Base-by-base conservation (phyloP, 176 grass and related monocot species). In the Aegilops speltoides region DNA sequence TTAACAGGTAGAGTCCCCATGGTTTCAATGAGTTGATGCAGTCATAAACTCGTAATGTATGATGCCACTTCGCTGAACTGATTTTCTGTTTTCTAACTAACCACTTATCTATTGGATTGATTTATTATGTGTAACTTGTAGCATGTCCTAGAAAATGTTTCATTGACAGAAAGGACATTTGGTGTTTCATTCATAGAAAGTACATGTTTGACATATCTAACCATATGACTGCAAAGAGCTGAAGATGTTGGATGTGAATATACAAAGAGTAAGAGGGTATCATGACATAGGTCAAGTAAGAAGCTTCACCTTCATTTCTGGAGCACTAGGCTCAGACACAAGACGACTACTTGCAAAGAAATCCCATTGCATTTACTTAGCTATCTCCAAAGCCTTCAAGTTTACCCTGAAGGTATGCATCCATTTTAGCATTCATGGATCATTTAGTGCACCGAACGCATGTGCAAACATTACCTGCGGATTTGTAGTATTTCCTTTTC, bases 351-450 rank as follows among this genome's bases (percentile, higher is more conserved):
- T 77, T 66, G 69, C 74, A 54, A 83, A 95, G 81, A 95, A 95
- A 68, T 92, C 81, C 91, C 91, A 95, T 54, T 91, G 89, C 36
- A 98, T 88, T 79, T 90, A 86, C 73, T 92, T 92, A 81, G 86
- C 87, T 79, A 98, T 70, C 82, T 95, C 89, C 88, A 98, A 79
- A 78, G 96, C 91, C 90, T 98, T 95, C 78, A 93, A 81, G 73
- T 95, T 98, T 71, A 94, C 77, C 64, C 43, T 94, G 84, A 89
- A 73, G 59, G 90, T 92, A 91, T 98, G 84, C 46, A 82, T 41
- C 5, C 33, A 86, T 79, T 88, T 59, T 9, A 84, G 73, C 32
- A 85, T 46, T 61, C n/a, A 64, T 33, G 37, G 37, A 40, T 2
- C 37, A 40, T 40, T 40, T 40, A 40, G 37, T 8, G 7, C 37